Evolutionary conservation across 495 filamentous ascomycete genomes (phyloP).

Genomic region (Penicillium pancosmium): DNA sequence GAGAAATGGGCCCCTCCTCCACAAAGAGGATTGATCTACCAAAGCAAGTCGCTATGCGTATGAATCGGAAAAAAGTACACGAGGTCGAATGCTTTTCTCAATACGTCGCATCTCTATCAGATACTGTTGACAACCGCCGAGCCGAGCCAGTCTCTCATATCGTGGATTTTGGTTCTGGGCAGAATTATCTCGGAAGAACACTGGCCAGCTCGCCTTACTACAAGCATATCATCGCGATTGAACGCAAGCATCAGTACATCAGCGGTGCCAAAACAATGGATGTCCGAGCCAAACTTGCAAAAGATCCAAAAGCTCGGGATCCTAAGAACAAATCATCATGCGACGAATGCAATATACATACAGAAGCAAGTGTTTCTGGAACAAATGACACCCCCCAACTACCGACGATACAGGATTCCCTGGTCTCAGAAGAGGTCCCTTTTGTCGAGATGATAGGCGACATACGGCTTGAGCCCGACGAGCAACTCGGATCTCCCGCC

Average conservation of each 20-base stretch:
- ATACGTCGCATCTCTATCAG: constrained; percentile 58
- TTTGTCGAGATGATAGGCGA: constrained; percentile 43
- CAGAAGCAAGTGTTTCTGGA: constrained; percentile 29
- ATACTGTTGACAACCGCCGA: constrained; percentile 57
- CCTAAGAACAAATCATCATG: constrained; percentile 30
- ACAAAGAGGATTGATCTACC: constrained; percentile 53
- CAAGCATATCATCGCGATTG: constrained; percentile 85
- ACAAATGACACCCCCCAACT: constrained; percentile 26
- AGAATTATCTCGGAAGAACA: constrained; percentile 91
- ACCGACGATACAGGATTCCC: constrained; percentile 36
- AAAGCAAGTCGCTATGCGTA: constrained; percentile 76
- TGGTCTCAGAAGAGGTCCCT: constrained; percentile 34
- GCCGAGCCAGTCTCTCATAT: constrained; percentile 74
- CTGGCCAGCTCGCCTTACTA: constrained; percentile 84
- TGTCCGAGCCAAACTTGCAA: constrained; percentile 67
- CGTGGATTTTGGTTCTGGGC: constrained; percentile 93
- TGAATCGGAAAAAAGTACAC: constrained; percentile 95
- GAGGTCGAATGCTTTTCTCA: constrained; percentile 72
- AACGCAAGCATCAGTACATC: constrained; percentile 84
- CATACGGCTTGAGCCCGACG: constrained; percentile 38
- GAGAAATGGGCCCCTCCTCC: constrained; percentile 53
- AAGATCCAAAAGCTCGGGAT: constrained; percentile 49
- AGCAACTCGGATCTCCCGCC: constrained; percentile 23
- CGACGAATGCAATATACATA: constrained; percentile 51
- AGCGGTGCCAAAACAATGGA: constrained; percentile 82